These are phyloP conservation scores for Prunus persica DNA, from an alignment of 306 rosid species.

Conservation along the genomic window DNA sequence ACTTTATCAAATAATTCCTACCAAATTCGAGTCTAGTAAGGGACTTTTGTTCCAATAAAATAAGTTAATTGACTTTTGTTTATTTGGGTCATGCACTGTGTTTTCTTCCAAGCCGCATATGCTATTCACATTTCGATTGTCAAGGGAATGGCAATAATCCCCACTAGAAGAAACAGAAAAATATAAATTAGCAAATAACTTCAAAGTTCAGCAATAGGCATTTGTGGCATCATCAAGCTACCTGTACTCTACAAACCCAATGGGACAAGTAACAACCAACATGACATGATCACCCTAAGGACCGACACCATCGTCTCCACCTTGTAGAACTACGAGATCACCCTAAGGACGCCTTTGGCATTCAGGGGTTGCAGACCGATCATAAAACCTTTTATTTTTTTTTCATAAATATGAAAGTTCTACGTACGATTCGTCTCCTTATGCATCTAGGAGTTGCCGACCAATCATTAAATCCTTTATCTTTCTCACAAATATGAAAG, in stretches of 20 bases:
- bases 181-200: background rate
- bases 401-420: no score
- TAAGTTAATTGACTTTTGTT: no score
- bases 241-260: background rate
- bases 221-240: background rate
- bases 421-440: no score
- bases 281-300: background rate
- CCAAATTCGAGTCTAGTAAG: background rate
- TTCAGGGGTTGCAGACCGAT: no score
- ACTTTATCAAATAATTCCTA: background rate
- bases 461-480: no score
- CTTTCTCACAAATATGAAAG: no score
- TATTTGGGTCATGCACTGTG: no score
- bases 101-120: background rate
- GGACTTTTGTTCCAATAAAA: background rate
- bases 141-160: background rate
- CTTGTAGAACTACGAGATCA: no score
- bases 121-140: background rate
- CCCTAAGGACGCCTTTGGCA: no score
- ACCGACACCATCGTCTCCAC: background rate
- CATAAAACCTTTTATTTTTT: no score
- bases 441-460: accelerated
- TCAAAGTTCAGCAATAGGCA: background rate
- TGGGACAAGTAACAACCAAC: background rate
- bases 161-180: background rate